Percentiles rank a stretch among this genome's conserved stretches.
Evolutionary conservation across 208 protist species (phyloP).

Genomic region (Acanthamoeba rhysodes): DNA sequence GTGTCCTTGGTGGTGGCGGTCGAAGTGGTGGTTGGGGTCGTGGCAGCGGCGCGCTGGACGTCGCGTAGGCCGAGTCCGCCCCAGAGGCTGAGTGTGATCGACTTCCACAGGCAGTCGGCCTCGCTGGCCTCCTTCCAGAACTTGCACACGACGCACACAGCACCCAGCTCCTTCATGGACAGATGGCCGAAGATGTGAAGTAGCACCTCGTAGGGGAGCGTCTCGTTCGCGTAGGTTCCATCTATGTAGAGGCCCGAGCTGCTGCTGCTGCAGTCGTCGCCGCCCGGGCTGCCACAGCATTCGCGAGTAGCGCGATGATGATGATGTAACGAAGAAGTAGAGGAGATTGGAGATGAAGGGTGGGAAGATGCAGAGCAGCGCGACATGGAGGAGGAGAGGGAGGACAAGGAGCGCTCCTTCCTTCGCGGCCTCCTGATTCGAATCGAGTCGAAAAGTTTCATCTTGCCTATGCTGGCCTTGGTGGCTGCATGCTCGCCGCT

Average conservation of each 20-base stretch:
- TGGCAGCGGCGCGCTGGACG: neutral
- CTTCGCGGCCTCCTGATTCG: neutral
- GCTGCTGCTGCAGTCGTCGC: neutral
- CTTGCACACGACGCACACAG: conserved; percentile 2
- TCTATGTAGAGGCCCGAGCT: no score
- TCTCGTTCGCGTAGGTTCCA: neutral
- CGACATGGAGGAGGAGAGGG: neutral
- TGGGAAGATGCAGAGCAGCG: neutral
- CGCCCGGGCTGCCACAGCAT: neutral
- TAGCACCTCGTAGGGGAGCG: conserved; percentile 27
- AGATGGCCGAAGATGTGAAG: conserved; percentile 8
- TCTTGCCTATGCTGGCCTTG: neutral
- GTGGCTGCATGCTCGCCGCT: neutral
- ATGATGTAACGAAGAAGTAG: neutral
- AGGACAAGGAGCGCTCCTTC: neutral
- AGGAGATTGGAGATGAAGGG: neutral
- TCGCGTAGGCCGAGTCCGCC: conserved; percentile 31
- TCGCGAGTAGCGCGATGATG: neutral
- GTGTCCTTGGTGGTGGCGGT: no score
- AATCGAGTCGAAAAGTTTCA: neutral
- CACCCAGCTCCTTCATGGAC: conserved; percentile 5
- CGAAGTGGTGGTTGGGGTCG: no score
- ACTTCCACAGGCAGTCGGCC: conserved; percentile 49
- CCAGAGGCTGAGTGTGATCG: conserved; percentile 22
- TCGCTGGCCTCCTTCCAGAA: conserved; percentile 55